Conservation (phyloP, 179 eudicot species). For the Spinacia oleracea region DNA sequence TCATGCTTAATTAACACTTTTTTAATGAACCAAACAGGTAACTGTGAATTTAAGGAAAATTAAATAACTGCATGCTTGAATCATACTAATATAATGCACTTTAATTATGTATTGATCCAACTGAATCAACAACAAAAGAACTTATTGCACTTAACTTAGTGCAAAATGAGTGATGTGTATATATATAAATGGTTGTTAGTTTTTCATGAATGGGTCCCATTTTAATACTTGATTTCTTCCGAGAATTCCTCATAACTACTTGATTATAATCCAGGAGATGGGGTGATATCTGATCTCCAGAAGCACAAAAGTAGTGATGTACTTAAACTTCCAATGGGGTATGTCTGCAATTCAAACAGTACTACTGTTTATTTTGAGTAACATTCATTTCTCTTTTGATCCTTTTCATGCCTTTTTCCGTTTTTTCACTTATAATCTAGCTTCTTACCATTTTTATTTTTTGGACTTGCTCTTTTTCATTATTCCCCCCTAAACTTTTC, state of each 20-base stretch:
- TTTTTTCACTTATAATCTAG: conserved; percentile 26
- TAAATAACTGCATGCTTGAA: conserved; percentile 35
- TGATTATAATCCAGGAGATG: conserved; percentile 36
- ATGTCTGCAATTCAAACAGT: conserved; percentile 21
- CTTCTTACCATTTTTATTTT: conserved; percentile 22
- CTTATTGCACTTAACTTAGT: conserved; percentile 16
- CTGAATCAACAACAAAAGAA: conserved; percentile 12
- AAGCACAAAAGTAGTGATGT: conserved; percentile 26
- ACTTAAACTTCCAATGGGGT: conserved; percentile 30
- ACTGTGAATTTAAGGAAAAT: conserved; percentile 24
- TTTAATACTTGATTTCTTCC: conserved; percentile 32
- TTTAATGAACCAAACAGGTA: conserved; percentile 22
- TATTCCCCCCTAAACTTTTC: background rate
- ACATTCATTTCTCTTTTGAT: conserved; percentile 24
- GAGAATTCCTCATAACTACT: conserved; percentile 35
- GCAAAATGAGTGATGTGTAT: conserved; percentile 23
- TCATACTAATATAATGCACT: conserved; percentile 27
- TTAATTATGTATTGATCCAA: conserved; percentile 26
- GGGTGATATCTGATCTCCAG: conserved; percentile 15
- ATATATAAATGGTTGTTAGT: background rate
- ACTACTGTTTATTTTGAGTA: conserved; percentile 24
- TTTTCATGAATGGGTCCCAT: conserved; percentile 28
- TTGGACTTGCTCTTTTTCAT: conserved; percentile 2
- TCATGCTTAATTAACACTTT: conserved; percentile 7
- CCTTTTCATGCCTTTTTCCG: conserved; percentile 20